Evolutionary conservation across 1,284 basidiomycete species (phyloP).

Genomic region (Pseudozyma pruni): DNA sequence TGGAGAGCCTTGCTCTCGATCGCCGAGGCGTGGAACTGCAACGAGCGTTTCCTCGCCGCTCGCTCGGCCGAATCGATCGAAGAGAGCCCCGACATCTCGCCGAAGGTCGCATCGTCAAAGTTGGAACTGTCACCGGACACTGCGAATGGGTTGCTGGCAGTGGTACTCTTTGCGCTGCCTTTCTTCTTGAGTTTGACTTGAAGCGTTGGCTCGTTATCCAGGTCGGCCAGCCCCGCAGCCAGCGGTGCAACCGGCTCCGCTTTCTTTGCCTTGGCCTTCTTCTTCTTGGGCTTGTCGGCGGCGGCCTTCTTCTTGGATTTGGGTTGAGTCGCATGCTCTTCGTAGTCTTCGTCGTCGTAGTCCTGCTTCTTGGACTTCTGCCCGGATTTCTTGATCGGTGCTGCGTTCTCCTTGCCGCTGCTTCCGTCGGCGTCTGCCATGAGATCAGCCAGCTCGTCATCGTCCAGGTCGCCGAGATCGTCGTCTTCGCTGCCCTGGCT

Average conservation of each 20-base stretch:
- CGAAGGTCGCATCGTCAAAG: conserved; percentile 50
- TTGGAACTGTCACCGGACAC: conserved; percentile 15
- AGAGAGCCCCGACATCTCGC: conserved; percentile 59
- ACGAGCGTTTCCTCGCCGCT: conserved; percentile 48
- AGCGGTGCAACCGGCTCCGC: conserved; percentile 40
- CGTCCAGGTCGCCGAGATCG: conserved; percentile 54
- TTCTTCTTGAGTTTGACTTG: conserved; percentile 47
- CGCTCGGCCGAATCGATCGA: conserved; percentile 59
- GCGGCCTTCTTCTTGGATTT: conserved; percentile 21
- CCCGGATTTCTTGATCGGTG: conserved; percentile 13
- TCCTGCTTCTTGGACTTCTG: conserved; percentile 24
- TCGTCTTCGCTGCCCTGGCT: conserved; percentile 51
- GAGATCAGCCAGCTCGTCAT: conserved; percentile 56
- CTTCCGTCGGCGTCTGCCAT: conserved; percentile 47
- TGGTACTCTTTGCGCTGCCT: conserved; percentile 2
- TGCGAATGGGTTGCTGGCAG: conserved; percentile 36
- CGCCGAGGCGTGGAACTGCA: conserved; percentile 64
- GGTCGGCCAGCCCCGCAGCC: conserved; percentile 43
- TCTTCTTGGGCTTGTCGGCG: conserved; percentile 20
- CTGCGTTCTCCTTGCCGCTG: conserved; percentile 44
- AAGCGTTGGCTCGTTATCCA: conserved; percentile 39
- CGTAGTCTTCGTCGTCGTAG: conserved; percentile 14
- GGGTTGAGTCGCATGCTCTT: neutral
- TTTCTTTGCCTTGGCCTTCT: conserved; percentile 25
- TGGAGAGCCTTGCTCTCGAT: conserved; percentile 46